Percentiles rank a stretch among this genome's conserved stretches.
Conservation (phyloP, 1,139 yeast species). For the Kodamaea suecica region DNA sequence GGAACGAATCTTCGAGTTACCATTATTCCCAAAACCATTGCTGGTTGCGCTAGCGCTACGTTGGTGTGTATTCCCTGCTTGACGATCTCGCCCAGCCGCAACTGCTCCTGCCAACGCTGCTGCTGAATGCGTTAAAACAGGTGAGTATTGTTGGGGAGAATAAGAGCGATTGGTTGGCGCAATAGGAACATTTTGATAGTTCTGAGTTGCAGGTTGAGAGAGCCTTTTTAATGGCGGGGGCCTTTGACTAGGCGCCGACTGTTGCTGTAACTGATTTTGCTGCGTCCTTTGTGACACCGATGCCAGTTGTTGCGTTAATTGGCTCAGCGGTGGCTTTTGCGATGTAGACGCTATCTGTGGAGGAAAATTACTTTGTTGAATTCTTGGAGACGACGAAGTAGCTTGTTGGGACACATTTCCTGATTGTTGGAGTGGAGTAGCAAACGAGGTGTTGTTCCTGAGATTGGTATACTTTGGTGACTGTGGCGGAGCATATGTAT, state of each 20-base stretch:
- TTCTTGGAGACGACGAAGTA: no score
- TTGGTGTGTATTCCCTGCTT: constrained; percentile 1
- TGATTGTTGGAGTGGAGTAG: constrained; percentile 6
- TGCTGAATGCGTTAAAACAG: constrained; percentile 13
- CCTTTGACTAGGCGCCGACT: constrained; percentile 5
- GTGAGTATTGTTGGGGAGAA: constrained; percentile 1
- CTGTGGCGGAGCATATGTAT: background rate
- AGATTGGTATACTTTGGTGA: constrained; percentile 4
- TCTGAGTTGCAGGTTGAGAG: background rate
- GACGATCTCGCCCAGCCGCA: constrained; percentile 11
- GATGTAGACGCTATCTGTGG: no score
- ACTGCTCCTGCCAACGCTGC: constrained; percentile 15
- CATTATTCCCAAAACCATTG: constrained; percentile 1
- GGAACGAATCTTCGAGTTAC: constrained; percentile 8
- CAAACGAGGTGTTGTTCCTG: constrained; percentile 7
- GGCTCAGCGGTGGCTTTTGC: no score
- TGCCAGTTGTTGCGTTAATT: no score
- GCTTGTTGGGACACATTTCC: constrained; percentile 1
- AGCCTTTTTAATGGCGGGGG: constrained; percentile 5
- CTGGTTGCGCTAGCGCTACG: no score
- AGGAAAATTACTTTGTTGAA: no score
- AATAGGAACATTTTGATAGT: background rate
- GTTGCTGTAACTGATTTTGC: constrained; percentile 5
- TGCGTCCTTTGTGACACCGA: constrained; percentile 2
- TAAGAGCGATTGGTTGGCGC: constrained; percentile 2